These are phyloP conservation scores for Coniochaeta hoffmannii DNA, from an alignment of 2,329 filamentous ascomycete species.

Conservation along the genomic window DNA sequence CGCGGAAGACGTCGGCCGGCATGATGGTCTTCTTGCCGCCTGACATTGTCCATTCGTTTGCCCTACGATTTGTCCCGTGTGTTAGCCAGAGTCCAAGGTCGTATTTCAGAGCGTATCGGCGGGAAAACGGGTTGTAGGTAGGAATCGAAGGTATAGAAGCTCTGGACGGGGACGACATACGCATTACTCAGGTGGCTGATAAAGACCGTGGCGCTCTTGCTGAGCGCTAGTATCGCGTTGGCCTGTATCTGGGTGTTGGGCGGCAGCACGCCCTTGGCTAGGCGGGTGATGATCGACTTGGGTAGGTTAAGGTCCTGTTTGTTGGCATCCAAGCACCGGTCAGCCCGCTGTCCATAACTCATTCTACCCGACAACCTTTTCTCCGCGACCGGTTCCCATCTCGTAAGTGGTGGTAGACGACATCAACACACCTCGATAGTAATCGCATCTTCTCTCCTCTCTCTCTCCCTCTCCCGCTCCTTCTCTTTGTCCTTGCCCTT, in stretches of 20 bases:
- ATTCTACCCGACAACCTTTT: background rate
- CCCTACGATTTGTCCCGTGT: conserved; percentile 34
- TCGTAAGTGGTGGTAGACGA: no score
- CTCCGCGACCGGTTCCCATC: no score
- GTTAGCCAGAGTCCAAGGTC: background rate
- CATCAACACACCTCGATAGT: conserved; percentile 43
- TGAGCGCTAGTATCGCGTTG: conserved; percentile 71
- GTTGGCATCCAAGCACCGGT: conserved; percentile 1
- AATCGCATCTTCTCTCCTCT: conserved; percentile 32
- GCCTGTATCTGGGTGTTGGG: conserved; percentile 78
- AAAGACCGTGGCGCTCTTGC: conserved; percentile 76
- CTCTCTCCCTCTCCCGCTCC: conserved; percentile 29
- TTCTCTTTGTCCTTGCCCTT: conserved; percentile 17
- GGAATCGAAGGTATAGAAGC: background rate
- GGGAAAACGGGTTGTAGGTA: background rate
- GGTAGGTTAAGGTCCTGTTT: conserved; percentile 65
- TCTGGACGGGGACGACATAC: conserved; percentile 53
- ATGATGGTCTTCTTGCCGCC: conserved; percentile 73
- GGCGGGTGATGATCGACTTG: conserved; percentile 71
- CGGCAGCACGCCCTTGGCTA: conserved; percentile 73
- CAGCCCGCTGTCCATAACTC: conserved; percentile 4
- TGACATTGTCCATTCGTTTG: conserved; percentile 61
- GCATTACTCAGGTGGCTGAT: conserved; percentile 71
- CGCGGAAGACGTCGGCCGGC: conserved; percentile 68
- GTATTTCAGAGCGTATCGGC: background rate